Conservation (phyloP, 345 rosid genomes). For the Eutrema heterophyllum region DNA sequence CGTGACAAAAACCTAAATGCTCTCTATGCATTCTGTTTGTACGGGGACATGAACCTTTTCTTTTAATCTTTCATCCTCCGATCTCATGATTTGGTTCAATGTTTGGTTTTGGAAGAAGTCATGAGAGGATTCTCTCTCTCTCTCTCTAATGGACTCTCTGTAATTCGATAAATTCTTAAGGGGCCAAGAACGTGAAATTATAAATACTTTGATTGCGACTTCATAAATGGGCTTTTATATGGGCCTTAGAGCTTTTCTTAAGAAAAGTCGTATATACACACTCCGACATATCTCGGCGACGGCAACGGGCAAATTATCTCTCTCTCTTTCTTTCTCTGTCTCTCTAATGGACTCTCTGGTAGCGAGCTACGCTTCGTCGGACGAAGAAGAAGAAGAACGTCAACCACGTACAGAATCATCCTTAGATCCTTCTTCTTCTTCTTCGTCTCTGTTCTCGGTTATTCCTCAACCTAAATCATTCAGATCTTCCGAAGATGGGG, state of each 20-base stretch:
- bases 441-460: constrained; percentile 41
- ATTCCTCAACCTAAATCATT: constrained; percentile 45
- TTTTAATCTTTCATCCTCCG: too few relatives aligned
- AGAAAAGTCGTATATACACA: neutral
- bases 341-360: constrained; percentile 68
- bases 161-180: too few relatives aligned
- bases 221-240: constrained; percentile 3
- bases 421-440: neutral
- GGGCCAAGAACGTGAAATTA: too few relatives aligned
- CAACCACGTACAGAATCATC: neutral
- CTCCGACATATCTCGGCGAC: neutral
- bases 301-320: neutral
- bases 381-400: constrained; percentile 59
- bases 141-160: too few relatives aligned
- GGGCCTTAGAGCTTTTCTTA: neutral
- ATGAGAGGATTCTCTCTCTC: too few relatives aligned
- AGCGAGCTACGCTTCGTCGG: constrained; percentile 83
- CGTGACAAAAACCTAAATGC: too few relatives aligned
- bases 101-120: too few relatives aligned
- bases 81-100: too few relatives aligned
- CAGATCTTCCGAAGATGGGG: constrained; percentile 22
- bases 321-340: neutral
- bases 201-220: neutral
- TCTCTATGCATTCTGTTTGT: too few relatives aligned
- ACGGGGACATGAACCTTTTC: too few relatives aligned